Base-by-base conservation (phyloP, 768 basidiomycete species). In the Tricholoma flavovirens region DNA sequence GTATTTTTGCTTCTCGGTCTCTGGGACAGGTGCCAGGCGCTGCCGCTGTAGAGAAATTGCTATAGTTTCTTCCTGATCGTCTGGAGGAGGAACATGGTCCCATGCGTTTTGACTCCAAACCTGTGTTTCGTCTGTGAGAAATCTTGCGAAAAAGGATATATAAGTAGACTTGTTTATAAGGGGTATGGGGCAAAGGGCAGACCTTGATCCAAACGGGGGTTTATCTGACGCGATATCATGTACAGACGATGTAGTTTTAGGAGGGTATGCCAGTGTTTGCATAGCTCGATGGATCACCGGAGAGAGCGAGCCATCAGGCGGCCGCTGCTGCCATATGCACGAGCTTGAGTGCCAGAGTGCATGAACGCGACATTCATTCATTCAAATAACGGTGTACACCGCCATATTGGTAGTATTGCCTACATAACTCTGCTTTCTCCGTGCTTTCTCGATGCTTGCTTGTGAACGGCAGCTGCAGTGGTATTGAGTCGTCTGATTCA, bases 31-130 rank as follows among this genome's bases (percentile, higher is more conserved):
- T 4, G 81, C 78, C 7, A 74, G 68, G 3, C 81, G 80, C 67
- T 98, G 96, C 58, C 79, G 79, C 22, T 78, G 76, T 32, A 96
- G 73, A 0, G 93, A 84, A 4, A 81, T 74, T 6, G 80, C 75
- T 51, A 97, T 93, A 11, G 73, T 73, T n/a, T 86, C 83, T 38
- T 75, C 78, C 67, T 96, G 92, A 71, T 93, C 91, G 10, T 83
- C 77, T 15, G 91, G 90, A 4, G 87, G 86, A 30, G 87, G 84
- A 45, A 94, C 91, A 66, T 93, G 91, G 66, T 93, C 90, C 94
- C 91, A 94, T 1, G 91, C 92, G 64, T 93, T 93, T 59, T 92
- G 87, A 22, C 79, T 77, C 88, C 90, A 94, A 3, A 92, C 87
- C 60, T 90, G 82, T n/a, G 74, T 66, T 38, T 86, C 80, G 22